Percentiles rank a stretch among this genome's conserved stretches.
Conservation (phyloP, 108 stramenopile genomes). For the Parmales sp. region DNA sequence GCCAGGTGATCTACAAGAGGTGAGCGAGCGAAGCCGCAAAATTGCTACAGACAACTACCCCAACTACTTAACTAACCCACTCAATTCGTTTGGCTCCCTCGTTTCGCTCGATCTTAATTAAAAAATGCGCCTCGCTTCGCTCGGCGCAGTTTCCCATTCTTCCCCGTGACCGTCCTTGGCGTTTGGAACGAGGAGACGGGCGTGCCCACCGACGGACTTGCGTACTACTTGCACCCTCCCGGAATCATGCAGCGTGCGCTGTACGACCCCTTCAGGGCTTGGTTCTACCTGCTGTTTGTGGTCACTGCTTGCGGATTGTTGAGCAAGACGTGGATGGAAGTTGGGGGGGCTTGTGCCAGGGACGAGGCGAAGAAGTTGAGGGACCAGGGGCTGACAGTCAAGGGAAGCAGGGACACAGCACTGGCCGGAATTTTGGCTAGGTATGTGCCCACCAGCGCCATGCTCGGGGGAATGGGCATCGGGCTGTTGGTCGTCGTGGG, state of each 20-base stretch:
- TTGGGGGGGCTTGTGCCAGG: slow-evolving; percentile 86
- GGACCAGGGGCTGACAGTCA: slow-evolving; percentile 98
- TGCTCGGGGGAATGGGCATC: slow-evolving; percentile 99
- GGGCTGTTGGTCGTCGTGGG: slow-evolving; percentile 93
- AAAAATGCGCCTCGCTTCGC: no score
- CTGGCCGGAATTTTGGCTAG: slow-evolving; percentile 93
- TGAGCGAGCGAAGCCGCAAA: slow-evolving; percentile 75
- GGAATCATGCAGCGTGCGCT: slow-evolving; percentile 78
- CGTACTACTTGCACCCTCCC: slow-evolving; percentile 99
- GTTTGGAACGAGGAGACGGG: slow-evolving; percentile 92
- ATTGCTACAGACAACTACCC: no score
- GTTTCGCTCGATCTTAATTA: no score
- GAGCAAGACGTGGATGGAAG: slow-evolving; percentile 98
- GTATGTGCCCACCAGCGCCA: slow-evolving; percentile 97
- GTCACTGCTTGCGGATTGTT: slow-evolving; percentile 94
- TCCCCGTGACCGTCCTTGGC: slow-evolving; percentile 93
- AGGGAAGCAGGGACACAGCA: slow-evolving; percentile 92
- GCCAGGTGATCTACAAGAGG: slow-evolving; percentile 95
- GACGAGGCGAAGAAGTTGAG: slow-evolving; percentile 98
- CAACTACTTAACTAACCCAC: no score
- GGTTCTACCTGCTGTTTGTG: slow-evolving; percentile 96
- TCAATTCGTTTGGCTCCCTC: no score
- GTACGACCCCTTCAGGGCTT: slow-evolving; percentile 96
- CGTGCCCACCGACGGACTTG: slow-evolving; percentile 96
- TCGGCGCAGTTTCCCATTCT: no score